Evolutionary conservation across 2,329 filamentous ascomycete genomes (phyloP).

Genomic region (Calonectria hongkongensis): DNA sequence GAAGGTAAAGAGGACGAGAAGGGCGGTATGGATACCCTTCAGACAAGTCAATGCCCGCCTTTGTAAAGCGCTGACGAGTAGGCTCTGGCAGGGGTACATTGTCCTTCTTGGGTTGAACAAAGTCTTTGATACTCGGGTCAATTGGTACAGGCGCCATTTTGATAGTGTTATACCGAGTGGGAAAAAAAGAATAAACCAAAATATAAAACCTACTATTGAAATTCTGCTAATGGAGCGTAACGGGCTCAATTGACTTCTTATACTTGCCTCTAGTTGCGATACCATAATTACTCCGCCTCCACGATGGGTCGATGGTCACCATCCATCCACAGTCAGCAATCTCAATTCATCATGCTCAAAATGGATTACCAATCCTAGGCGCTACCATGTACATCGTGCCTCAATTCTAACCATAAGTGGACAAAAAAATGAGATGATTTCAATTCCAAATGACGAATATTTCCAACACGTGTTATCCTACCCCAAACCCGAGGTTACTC

Average conservation of each 20-base stretch:
- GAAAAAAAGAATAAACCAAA: background rate
- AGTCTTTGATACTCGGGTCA: conserved; percentile 77
- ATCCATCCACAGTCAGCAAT: background rate
- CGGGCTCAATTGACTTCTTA: background rate
- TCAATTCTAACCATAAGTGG: background rate
- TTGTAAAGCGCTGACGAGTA: conserved; percentile 76
- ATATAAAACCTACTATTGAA: background rate
- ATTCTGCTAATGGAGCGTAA: background rate
- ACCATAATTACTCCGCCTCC: too few relatives aligned
- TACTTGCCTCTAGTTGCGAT: background rate
- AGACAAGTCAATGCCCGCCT: conserved; percentile 81
- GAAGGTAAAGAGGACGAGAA: conserved; percentile 78
- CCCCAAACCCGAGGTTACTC: background rate
- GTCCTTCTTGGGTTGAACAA: conserved; percentile 78
- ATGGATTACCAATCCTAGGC: conserved; percentile 29
- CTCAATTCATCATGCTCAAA: background rate
- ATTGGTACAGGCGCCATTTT: conserved; percentile 75
- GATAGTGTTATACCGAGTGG: background rate
- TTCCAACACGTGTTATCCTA: background rate
- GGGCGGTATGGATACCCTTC: conserved; percentile 83
- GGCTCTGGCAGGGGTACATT: conserved; percentile 76
- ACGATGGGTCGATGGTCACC: background rate
- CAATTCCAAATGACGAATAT: conserved; percentile 18
- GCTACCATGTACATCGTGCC: background rate
- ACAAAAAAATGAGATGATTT: conserved; percentile 26